Percentiles rank a stretch among this genome's conserved stretches.
Evolutionary conservation across 257 asterid species (phyloP).

Genomic region (Linaria vulgaris): DNA sequence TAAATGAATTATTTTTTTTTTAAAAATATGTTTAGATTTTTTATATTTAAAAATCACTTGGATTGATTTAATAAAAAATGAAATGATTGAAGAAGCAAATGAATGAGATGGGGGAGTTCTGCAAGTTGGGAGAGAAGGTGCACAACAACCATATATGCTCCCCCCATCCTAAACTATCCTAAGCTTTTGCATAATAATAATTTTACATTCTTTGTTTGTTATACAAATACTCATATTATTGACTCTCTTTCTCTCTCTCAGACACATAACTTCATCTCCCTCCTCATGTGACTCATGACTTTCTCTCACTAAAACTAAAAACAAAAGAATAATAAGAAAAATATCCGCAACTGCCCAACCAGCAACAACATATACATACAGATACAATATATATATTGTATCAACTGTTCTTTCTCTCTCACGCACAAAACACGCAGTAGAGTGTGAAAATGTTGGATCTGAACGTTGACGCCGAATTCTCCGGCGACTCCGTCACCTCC

Average conservation of each 20-base stretch:
- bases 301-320: too few species aligned
- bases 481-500: conserved; percentile 40
- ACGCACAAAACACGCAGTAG: conserved; percentile 22
- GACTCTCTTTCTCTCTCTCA: conserved; percentile 21
- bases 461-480: conserved; percentile 54
- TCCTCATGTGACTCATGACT: conserved; percentile 30
- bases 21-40: too few species aligned
- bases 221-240: conserved; percentile 8
- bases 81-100: not conserved
- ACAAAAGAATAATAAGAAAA: not conserved
- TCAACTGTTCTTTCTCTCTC: too few species aligned
- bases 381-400: too few species aligned
- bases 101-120: conserved; percentile 26
- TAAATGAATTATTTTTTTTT: too few species aligned
- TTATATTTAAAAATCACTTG: too few species aligned
- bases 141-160: conserved; percentile 23
- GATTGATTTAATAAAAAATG: not conserved
- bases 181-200: too few species aligned
- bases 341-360: conserved; percentile 36
- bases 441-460: conserved; percentile 76
- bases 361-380: conserved; percentile 9
- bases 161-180: too few species aligned
- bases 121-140: conserved; percentile 31
- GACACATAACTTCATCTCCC: conserved; percentile 21
- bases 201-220: not conserved